Evolutionary conservation across 805 yeast genomes (phyloP), one percentile per base, ranked within the genome.

Genomic region (Lipomyces lipofer): DNA sequence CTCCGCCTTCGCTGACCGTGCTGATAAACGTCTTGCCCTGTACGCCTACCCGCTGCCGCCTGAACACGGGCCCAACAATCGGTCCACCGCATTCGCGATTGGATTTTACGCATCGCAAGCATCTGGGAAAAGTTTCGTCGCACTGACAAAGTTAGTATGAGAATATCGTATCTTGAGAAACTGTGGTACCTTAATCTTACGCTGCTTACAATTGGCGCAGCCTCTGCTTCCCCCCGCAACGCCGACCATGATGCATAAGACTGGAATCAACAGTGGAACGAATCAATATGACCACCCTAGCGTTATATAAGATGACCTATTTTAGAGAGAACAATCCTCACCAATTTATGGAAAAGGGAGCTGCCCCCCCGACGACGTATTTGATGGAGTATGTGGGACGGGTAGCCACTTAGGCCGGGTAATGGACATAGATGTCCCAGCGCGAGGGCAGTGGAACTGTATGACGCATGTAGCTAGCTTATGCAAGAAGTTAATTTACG

Each of bases 161-260:
- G 39, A 17, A 35, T 15, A 1, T 35, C 4, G 19, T 1, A 17
- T 10, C 39, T 5, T 10, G 19, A n/a, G 19, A 12, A 15, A 36
- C 4, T 36, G n/a, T 13, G 4, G 12, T 43, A 51, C 59, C 56
- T 56, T 56, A 44, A 56, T 35, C 47, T 52, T 56, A 7, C 60
- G 58, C 15, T 29, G 40, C 32, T 39, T 35, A 39, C 60, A 56
- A 33, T 22, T 52, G 12, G 28, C 43, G 45, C 60, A 56, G 43
- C 60, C 60, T 44, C 58, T 52, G 33, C 60, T 56, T 9, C 60
- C 60, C 13, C 60, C 60, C 12, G 60, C 57, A 24, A 56, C 60
- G 32, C 60, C 60, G 32, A 56, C 60, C 60, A 56, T 56, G 38
- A 25, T 1, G 22, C 9, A 17, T 36, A n/a, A n/a, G n/a, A n/a